phyloP scores from a whole-genome alignment of 371 early-diverging fungal genomes.

The Amoeboaphelidium protococcarum region DNA sequence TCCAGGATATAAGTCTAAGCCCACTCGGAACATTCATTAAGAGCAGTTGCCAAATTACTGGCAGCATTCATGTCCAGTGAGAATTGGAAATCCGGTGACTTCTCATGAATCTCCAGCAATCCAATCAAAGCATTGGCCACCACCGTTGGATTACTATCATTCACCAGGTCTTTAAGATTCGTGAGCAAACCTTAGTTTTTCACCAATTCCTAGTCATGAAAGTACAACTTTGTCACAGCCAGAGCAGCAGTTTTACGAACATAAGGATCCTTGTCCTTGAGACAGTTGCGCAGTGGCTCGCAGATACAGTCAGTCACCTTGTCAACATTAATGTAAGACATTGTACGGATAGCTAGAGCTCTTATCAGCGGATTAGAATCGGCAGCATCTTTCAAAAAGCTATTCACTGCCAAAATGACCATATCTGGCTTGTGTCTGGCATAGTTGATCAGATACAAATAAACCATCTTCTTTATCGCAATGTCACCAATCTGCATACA shows the following conservation, averaged over 20 bases:
- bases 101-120: slow-evolving; percentile 61
- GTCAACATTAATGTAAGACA: slow-evolving; percentile 41
- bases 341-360: slow-evolving; percentile 44
- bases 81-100: slow-evolving; percentile 38
- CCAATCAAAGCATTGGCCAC: slow-evolving; percentile 77
- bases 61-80: slow-evolving; percentile 15
- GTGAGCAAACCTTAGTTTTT: slow-evolving; percentile 31
- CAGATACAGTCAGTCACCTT: slow-evolving; percentile 13
- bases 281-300: slow-evolving; percentile 8
- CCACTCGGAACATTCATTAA: slow-evolving; percentile 96
- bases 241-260: slow-evolving; percentile 81
- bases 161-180: slow-evolving; percentile 10
- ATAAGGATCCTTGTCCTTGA: slow-evolving; percentile 30
- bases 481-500: slow-evolving; percentile 27
- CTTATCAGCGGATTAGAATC: slow-evolving; percentile 75
- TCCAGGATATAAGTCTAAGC: slow-evolving; percentile 72
- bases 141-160: slow-evolving; percentile 22
- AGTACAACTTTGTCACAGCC: slow-evolving; percentile 27
- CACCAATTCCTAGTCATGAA: slow-evolving; percentile 36
- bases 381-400: slow-evolving; percentile 31
- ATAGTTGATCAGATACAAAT: slow-evolving; percentile 61
- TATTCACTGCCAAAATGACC: slow-evolving; percentile 46
- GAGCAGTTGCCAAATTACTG: slow-evolving; percentile 21
- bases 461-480: slow-evolving; percentile 80
- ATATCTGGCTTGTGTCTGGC: slow-evolving; percentile 67